phyloP scores from a whole-genome alignment of 306 rosid species.

The Macrotyloma uniflorum region DNA sequence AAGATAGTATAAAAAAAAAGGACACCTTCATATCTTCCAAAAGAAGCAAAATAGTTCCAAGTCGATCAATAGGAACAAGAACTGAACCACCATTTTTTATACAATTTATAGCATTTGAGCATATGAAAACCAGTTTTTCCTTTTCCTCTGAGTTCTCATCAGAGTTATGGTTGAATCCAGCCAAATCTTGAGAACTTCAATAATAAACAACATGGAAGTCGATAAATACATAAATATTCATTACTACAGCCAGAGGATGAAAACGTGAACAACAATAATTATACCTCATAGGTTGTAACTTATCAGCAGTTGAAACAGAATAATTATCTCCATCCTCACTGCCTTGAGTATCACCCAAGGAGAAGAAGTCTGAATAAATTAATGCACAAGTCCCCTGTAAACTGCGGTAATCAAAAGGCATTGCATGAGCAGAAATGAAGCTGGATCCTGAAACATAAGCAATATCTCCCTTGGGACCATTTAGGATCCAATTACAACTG shows the following conservation, averaged over 20 bases:
- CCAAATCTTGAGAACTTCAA: constrained; percentile 46
- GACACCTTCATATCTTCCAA: constrained; percentile 70
- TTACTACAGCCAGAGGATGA: constrained; percentile 32
- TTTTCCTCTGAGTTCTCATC: constrained; percentile 65
- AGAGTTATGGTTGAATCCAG: constrained; percentile 40
- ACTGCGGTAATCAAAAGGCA: constrained; percentile 69
- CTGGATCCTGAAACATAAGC: constrained; percentile 76
- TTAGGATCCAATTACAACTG: constrained; percentile 81
- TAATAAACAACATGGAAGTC: constrained; percentile 29
- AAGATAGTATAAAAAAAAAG: constrained; percentile 4
- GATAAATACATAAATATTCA: constrained; percentile 46
- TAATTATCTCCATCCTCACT: constrained; percentile 43
- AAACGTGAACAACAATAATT: constrained; percentile 24
- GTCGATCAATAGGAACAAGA: constrained; percentile 68
- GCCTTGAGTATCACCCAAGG: constrained; percentile 47
- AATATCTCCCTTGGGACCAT: constrained; percentile 71
- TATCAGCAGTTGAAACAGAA: constrained; percentile 31
- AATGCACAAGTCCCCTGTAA: constrained; percentile 54
- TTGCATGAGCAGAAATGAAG: constrained; percentile 73
- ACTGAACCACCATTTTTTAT: constrained; percentile 84
- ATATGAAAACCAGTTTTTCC: constrained; percentile 64
- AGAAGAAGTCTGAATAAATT: constrained; percentile 84
- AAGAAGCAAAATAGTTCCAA: constrained; percentile 72
- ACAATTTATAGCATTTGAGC: constrained; percentile 62
- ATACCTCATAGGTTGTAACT: constrained; percentile 50